These are phyloP conservation scores for Fragaria iinumae DNA, from an alignment of 306 rosid species.

Conservation along the genomic window DNA sequence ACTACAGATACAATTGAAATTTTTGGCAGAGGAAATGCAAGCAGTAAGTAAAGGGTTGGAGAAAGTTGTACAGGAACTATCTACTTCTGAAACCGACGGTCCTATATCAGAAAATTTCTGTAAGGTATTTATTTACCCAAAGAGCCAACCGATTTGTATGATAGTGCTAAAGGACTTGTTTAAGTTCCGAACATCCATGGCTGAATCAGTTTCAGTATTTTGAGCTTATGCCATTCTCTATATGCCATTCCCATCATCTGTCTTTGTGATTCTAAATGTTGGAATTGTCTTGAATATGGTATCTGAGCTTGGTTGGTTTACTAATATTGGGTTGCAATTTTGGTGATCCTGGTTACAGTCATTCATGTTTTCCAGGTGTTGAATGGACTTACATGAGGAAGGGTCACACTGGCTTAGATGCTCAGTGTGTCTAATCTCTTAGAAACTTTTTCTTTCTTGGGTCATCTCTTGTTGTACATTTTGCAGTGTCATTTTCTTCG, in stretches of 20 bases:
- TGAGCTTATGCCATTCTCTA: background rate
- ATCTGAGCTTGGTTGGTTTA: background rate
- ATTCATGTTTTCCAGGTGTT: background rate
- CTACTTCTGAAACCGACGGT: conserved; percentile 77
- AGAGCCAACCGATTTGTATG: background rate
- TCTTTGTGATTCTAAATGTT: background rate
- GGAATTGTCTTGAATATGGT: background rate
- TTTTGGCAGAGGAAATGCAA: conserved; percentile 96
- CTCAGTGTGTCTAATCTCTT: background rate
- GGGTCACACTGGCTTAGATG: background rate
- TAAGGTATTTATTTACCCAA: conserved; percentile 37
- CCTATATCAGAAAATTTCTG: conserved; percentile 69
- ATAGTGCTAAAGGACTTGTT: background rate
- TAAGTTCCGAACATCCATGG: background rate
- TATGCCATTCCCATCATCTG: background rate
- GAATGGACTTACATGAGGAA: background rate
- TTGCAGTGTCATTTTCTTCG: background rate
- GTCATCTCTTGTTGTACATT: background rate
- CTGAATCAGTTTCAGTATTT: conserved; percentile 1
- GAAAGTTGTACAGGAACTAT: conserved; percentile 76
- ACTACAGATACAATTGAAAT: conserved; percentile 70
- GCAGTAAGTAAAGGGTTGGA: conserved; percentile 89
- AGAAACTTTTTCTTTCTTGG: background rate
- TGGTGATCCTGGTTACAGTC: background rate
- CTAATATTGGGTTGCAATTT: background rate